Percentiles rank a stretch among this genome's conserved stretches.
Conservation (phyloP, 768 basidiomycete species). For the Coprinopsis marcescibilis region DNA sequence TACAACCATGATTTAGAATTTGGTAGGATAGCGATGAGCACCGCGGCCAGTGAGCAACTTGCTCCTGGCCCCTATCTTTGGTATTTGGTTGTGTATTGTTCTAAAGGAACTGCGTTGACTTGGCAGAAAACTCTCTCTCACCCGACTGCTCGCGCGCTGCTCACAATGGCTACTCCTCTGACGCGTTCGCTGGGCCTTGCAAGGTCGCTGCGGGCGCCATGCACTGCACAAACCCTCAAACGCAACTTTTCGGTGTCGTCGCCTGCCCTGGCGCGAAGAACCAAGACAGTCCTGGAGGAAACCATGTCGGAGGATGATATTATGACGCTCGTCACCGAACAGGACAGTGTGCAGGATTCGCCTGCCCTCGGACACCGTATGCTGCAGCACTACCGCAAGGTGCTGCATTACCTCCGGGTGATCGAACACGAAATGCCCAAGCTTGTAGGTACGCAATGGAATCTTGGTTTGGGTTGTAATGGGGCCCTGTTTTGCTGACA, state of each 20-base stretch:
- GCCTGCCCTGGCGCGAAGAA: slow-evolving; percentile 27
- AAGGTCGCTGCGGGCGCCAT: background rate
- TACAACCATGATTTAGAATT: slow-evolving; percentile 42
- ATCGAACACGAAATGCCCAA: slow-evolving; percentile 88
- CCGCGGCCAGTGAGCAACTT: slow-evolving; percentile 3
- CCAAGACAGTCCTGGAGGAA: slow-evolving; percentile 32
- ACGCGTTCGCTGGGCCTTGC: slow-evolving; percentile 7
- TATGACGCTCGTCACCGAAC: slow-evolving; percentile 38
- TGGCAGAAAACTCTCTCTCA: slow-evolving; percentile 5
- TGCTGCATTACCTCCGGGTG: slow-evolving; percentile 72
- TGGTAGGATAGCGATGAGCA: slow-evolving; percentile 9
- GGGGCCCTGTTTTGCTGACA: slow-evolving; percentile 3
- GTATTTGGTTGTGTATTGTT: slow-evolving; percentile 7
- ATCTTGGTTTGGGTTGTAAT: too few species aligned
- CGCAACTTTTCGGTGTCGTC: slow-evolving; percentile 6
- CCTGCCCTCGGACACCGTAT: slow-evolving; percentile 67
- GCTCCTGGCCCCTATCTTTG: slow-evolving; percentile 10
- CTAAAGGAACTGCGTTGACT: slow-evolving; percentile 1
- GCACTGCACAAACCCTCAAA: background rate
- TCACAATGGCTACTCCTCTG: slow-evolving; percentile 12
- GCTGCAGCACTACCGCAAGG: slow-evolving; percentile 67
- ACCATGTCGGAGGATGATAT: slow-evolving; percentile 34
- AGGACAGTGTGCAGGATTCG: slow-evolving; percentile 54
- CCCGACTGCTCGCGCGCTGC: background rate
- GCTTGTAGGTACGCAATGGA: slow-evolving; percentile 74